These are phyloP conservation scores for Volvox carteri DNA, from an alignment of 163 green algal genomes.

Conservation along the genomic window DNA sequence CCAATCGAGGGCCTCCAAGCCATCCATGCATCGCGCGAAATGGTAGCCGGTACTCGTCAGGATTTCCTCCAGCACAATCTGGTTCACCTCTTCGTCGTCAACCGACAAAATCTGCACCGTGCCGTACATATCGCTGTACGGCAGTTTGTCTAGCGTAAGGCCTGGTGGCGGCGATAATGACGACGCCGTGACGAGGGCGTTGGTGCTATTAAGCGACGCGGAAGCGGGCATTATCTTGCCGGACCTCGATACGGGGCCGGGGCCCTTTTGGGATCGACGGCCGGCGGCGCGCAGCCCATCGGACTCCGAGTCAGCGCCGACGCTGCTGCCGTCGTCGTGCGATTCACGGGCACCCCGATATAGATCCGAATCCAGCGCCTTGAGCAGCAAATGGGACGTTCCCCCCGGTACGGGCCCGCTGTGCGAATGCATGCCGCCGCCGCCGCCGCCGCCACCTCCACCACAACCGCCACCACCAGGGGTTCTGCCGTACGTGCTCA, in stretches of 20 bases:
- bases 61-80: conserved; percentile 69
- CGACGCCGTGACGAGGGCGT: not conserved
- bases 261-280: conserved; percentile 8
- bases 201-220: not conserved
- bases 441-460: not conserved
- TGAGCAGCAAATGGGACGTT: conserved; percentile 8
- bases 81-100: conserved; percentile 68
- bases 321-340: conserved; percentile 27
- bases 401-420: not conserved
- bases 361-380: conserved; percentile 48
- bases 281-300: not conserved
- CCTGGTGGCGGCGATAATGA: conserved; percentile 30
- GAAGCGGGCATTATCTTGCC: not conserved
- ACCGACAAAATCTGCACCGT: conserved; percentile 63
- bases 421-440: not conserved
- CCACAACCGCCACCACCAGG: no score
- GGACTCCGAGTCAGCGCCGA: conserved; percentile 19
- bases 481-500: not conserved
- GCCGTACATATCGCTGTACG: conserved; percentile 62
- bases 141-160: conserved; percentile 61
- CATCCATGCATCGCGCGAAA: conserved; percentile 65
- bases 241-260: not conserved
- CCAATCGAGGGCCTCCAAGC: conserved; percentile 72
- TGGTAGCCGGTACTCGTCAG: conserved; percentile 51
- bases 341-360: conserved; percentile 1